Base-by-base conservation (phyloP, 176 grass and related monocot species). In the Puccinellia tenuiflora region DNA sequence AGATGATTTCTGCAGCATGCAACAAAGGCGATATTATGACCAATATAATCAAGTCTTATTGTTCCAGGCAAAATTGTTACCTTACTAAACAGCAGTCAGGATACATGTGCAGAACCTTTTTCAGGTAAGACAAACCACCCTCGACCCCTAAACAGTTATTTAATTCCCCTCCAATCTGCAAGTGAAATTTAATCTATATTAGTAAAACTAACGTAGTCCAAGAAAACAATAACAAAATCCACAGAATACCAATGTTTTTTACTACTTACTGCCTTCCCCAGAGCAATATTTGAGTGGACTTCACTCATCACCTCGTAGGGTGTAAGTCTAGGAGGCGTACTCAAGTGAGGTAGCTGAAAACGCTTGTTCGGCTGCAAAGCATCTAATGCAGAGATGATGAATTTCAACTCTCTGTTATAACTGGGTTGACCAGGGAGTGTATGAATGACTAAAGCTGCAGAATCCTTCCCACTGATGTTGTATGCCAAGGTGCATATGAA, bases 71-170 rank as follows among this genome's bases (percentile, higher is more conserved):
- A 77, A 29, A 66, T 53, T 18, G 56, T 90, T 84, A 98, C 96
- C 96, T 95, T 80, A 95, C 72, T 85, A 95, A 93, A 84, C 62
- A 90, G 83, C 85, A 91, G 80, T 93, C 59, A 17, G 96, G 96
- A 88, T 91, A 98, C 92, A 98, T 91, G 85, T 93, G 96, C 64
- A 98, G 89, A 79, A 86, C 87, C 85, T 89, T 93, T 87, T 89
- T 90, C 25, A 98, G 80, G 87, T 95, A 91, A 78, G 85, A 83
- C 57, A 98, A 65, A 45, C 92, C 88, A 85, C 73, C 71, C 56
- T 87, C 85, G 86, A 87, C 83, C 65, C 71, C 85, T 68, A 95
- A 65, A 78, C 66, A 65, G 59, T 91, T 81, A 46, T 86, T 79
- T 69, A 35, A 82, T 39, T 87, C 85, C 65, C 35, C 47, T 25